phyloP scores from a whole-genome alignment of 177 flowering plant species.

The Telopea speciosissima region DNA sequence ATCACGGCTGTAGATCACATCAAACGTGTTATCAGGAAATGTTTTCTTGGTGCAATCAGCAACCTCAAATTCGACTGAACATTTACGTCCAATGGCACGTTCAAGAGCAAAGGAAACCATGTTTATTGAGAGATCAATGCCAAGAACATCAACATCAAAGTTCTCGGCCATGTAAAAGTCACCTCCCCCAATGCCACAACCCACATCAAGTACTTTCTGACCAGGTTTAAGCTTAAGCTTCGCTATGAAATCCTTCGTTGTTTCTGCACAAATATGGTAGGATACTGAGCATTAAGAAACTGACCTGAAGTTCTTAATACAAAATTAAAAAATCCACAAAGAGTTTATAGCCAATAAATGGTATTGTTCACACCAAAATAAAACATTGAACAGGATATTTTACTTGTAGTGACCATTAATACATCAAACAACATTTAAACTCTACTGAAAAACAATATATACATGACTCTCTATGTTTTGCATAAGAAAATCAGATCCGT shows the following conservation, averaged over 20 bases:
- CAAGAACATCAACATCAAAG: constrained; percentile 78
- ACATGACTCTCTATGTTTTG: no score
- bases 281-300: background rate
- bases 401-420: background rate
- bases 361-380: background rate
- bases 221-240: constrained; percentile 83
- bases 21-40: constrained; percentile 72
- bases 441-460: background rate
- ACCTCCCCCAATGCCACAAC: constrained; percentile 99
- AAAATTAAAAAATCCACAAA: background rate
- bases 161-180: constrained; percentile 97
- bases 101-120: constrained; percentile 95
- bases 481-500: no score
- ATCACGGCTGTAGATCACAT: constrained; percentile 97
- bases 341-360: background rate
- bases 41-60: constrained; percentile 84
- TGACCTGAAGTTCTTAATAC: no score
- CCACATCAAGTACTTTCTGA: constrained; percentile 97
- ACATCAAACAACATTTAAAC: background rate
- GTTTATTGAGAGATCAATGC: constrained; percentile 91
- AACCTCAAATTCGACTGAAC: constrained; percentile 84
- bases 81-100: constrained; percentile 79
- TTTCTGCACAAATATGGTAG: constrained; percentile 43
- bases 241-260: constrained; percentile 86
- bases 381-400: background rate